Base-by-base conservation (phyloP, 495 filamentous ascomycete species). In the Friedmanniomyces simplex region DNA sequence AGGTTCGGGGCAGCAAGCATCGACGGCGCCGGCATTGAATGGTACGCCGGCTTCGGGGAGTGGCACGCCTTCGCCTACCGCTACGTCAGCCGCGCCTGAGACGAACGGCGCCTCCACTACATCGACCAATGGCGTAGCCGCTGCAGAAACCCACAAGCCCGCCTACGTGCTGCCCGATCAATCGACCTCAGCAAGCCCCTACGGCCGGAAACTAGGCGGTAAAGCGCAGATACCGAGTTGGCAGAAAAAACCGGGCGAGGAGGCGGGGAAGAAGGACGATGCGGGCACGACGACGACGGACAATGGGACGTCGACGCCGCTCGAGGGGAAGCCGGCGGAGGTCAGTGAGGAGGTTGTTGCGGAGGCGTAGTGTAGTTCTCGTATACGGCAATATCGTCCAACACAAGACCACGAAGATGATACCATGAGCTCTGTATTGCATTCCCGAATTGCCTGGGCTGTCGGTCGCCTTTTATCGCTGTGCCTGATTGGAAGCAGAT, bases 201-300 rank as follows among this genome's bases (percentile, higher is more conserved):
- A 21, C 63, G 70, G 71, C 57, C 72, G 66, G 54, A 48, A 67
- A 55, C 25, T 78, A 74, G 8, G 84, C 26, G 57, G 57, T 20
- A 64, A 57, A 26, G 63, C 63, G 14, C 34, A 85, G n/a, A 96
- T 96, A 63, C 90, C 90, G 0, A 81, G 85, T 1, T 96, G 90
- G 90, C 90, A 96, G 72, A 79, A 84, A 45, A 83, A 78, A 66
- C 82, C 81, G 66, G 76, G 59, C 1, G 68, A 69, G 47, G 67
- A 70, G 52, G 63, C 66, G 12, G 25, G 39, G 39, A 43, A 16
- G 39, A 16, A 20, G 4, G 24, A 26, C 22, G 46, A 28, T 49
- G 20, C 24, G 6, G 46, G 46, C 6, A 24, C 46, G 25, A 26
- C 6, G 46, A 26, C 21, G 20, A 21, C 18, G 4, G 39, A 43